phyloP scores from a whole-genome alignment of 208 protist genomes.

The Leishmania tropica region DNA sequence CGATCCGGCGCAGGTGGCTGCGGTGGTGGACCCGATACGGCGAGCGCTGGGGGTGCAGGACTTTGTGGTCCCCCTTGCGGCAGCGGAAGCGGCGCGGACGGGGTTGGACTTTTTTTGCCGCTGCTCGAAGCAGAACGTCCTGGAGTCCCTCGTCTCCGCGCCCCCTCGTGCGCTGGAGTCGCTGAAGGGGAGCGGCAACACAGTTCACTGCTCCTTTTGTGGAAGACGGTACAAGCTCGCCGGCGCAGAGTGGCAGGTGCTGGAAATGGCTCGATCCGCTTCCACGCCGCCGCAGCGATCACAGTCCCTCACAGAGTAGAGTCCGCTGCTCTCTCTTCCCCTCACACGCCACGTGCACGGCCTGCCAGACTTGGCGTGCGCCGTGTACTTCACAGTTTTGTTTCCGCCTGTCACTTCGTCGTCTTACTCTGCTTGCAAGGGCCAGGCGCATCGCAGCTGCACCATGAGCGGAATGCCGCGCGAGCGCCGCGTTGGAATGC shows the following conservation, averaged over 20 bases:
- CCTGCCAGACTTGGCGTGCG: neutral
- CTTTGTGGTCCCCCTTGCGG: constrained; percentile 33
- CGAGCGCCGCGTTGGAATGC: neutral
- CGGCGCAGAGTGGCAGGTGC: constrained; percentile 39
- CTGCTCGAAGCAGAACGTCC: constrained; percentile 57
- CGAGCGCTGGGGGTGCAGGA: constrained; percentile 34
- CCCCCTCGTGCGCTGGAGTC: constrained; percentile 15
- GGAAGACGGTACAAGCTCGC: constrained; percentile 35
- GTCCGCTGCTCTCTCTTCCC: too few species aligned
- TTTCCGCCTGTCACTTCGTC: neutral
- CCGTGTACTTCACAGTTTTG: neutral
- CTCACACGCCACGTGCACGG: neutral
- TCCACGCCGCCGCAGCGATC: neutral
- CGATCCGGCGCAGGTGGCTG: constrained; percentile 44
- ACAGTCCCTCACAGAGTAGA: neutral
- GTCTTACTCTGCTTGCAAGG: neutral
- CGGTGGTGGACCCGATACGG: constrained; percentile 56
- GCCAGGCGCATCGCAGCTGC: neutral
- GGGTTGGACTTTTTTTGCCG: constrained; percentile 85
- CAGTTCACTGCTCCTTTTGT: constrained; percentile 48
- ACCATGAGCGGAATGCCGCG: neutral
- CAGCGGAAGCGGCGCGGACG: constrained; percentile 41
- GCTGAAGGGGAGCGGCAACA: constrained; percentile 13
- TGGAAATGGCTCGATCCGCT: constrained; percentile 24
- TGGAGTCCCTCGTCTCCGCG: constrained; percentile 34